A percentile compares a stretch with the other conserved stretches of the same genome.
phyloP scores from a whole-genome alignment of 495 filamentous ascomycete species.

The Podospora anserina region DNA sequence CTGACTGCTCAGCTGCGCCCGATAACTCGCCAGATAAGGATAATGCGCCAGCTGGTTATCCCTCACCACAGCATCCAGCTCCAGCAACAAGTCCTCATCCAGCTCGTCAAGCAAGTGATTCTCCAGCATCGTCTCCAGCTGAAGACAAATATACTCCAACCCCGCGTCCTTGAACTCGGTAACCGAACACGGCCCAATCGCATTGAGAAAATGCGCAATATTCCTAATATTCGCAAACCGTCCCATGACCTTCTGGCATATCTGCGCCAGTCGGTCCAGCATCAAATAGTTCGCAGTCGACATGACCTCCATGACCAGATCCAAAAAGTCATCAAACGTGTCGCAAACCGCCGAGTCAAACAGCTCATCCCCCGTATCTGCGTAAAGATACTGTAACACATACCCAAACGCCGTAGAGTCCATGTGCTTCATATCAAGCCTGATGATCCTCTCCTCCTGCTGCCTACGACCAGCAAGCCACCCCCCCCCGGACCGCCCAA shows the following conservation, averaged over 20 bases:
- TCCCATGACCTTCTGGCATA: conserved; percentile 87
- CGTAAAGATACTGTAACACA: conserved; percentile 79
- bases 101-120: conserved; percentile 82
- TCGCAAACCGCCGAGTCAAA: conserved; percentile 73
- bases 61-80: conserved; percentile 74
- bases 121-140: conserved; percentile 84
- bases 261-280: conserved; percentile 84
- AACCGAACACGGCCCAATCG: conserved; percentile 74
- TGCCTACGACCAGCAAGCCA: conserved; percentile 74
- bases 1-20: conserved; percentile 64
- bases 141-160: conserved; percentile 86
- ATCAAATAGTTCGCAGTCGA: conserved; percentile 89
- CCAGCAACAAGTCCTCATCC: conserved; percentile 74
- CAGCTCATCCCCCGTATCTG: conserved; percentile 73
- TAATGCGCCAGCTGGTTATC: conserved; percentile 75
- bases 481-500: conserved; percentile 74
- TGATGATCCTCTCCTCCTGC: conserved; percentile 52
- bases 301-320: conserved; percentile 89
- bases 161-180: conserved; percentile 83
- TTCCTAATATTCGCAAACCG: conserved; percentile 85
- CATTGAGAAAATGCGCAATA: conserved; percentile 77
- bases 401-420: conserved; percentile 66
- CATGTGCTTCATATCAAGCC: conserved; percentile 82
- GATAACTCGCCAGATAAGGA: conserved; percentile 71
- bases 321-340: conserved; percentile 76